Percentiles rank a stretch among this genome's conserved stretches.
These are phyloP conservation scores for Hylodesmum podocarpum DNA, from an alignment of 306 rosid genomes.

Conservation along the genomic window DNA sequence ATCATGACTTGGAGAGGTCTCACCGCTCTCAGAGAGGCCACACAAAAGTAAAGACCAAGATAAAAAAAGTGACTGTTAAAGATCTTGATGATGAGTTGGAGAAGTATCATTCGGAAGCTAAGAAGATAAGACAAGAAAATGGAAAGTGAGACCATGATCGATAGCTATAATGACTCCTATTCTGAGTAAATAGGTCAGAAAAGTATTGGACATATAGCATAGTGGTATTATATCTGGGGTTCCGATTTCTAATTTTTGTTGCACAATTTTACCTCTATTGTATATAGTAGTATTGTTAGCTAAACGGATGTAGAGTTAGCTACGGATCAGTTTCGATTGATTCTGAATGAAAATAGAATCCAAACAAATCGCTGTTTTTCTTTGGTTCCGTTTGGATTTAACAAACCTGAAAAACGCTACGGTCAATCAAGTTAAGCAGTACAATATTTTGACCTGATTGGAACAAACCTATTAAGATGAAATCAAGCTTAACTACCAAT, in stretches of 20 bases:
- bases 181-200: slow-evolving; percentile 9
- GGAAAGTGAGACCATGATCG: slow-evolving; percentile 7
- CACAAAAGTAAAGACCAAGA: slow-evolving; percentile 9
- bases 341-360: background rate
- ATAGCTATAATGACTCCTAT: background rate
- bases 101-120: slow-evolving; percentile 45
- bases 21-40: slow-evolving; percentile 13
- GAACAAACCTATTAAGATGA: too few species aligned
- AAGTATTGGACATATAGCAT: background rate
- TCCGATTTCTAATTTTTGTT: background rate
- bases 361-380: background rate
- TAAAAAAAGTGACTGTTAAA: slow-evolving; percentile 34
- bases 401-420: too few species aligned
- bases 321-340: background rate
- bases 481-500: background rate
- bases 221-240: background rate
- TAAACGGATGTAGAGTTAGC: background rate
- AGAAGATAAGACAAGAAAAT: background rate
- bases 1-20: slow-evolving; percentile 42
- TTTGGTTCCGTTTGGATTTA: background rate
- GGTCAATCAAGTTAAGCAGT: too few species aligned
- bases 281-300: background rate
- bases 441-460: too few species aligned
- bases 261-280: background rate
- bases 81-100: slow-evolving; percentile 76